Percentiles rank a stretch among this genome's conserved stretches.
phyloP scores from a whole-genome alignment of 768 basidiomycete species.

The Rhodosporidiobolus odoratus region DNA sequence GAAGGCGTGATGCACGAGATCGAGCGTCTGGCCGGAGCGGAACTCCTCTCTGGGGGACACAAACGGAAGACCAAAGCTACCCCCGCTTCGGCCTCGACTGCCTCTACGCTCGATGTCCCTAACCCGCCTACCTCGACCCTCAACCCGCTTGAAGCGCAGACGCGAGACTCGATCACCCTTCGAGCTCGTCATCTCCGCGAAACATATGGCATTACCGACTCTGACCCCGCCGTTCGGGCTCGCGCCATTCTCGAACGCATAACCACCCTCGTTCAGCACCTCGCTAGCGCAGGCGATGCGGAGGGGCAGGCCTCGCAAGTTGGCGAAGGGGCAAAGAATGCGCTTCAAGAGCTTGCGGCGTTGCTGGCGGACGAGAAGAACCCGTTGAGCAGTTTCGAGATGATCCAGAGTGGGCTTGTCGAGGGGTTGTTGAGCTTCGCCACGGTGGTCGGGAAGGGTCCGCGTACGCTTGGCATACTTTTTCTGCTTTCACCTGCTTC shows the following conservation, averaged over 20 bases:
- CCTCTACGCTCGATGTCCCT: not conserved
- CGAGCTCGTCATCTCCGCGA: conserved; percentile 86
- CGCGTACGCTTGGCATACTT: conserved; percentile 21
- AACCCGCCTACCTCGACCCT: conserved; percentile 12
- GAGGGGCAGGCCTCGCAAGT: conserved; percentile 44
- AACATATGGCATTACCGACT: conserved; percentile 57
- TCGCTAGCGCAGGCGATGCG: conserved; percentile 49
- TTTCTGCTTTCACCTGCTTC: not conserved
- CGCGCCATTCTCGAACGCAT: conserved; percentile 56
- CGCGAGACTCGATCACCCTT: conserved; percentile 80
- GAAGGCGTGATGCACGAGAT: conserved; percentile 97
- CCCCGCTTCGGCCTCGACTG: conserved; percentile 25
- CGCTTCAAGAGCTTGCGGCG: conserved; percentile 68
- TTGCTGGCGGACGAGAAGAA: conserved; percentile 61
- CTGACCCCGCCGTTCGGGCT: conserved; percentile 46
- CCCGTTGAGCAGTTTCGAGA: conserved; percentile 87
- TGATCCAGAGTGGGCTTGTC: conserved; percentile 87
- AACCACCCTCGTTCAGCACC: conserved; percentile 59
- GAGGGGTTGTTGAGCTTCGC: conserved; percentile 78
- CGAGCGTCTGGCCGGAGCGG: conserved; percentile 64
- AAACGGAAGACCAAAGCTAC: too few species aligned
- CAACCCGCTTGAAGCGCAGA: conserved; percentile 53
- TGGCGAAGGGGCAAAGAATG: conserved; percentile 61
- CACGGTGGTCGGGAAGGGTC: conserved; percentile 48
- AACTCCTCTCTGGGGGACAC: conserved; percentile 54